Percentiles rank a stretch among this genome's conserved stretches.
phyloP scores from a whole-genome alignment of 768 basidiomycete species.

The Trametes sanguinea region DNA sequence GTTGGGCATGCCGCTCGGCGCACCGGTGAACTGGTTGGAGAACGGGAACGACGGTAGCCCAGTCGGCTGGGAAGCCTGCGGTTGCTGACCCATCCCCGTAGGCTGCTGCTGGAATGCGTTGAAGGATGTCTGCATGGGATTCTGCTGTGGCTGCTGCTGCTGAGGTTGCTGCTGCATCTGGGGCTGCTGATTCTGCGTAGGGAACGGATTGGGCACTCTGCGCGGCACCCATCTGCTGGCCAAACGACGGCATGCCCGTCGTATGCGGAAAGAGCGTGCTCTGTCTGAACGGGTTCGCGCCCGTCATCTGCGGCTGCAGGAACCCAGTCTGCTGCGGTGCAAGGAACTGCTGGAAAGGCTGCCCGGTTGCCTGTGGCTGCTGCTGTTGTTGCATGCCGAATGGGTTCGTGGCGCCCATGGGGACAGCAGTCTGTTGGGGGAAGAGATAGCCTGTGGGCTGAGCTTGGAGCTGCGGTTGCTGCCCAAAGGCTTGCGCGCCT shows the following conservation, averaged over 20 bases:
- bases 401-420: constrained; percentile 43
- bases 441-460: constrained; percentile 55
- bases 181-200: constrained; percentile 23
- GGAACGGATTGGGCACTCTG: constrained; percentile 28
- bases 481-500: constrained; percentile 58
- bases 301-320: constrained; percentile 50
- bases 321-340: constrained; percentile 53
- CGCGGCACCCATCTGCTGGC: constrained; percentile 2
- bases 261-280: constrained; percentile 45
- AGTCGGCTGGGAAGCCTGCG: constrained; percentile 11
- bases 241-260: constrained; percentile 29
- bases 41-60: constrained; percentile 19
- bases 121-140: constrained; percentile 65
- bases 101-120: constrained; percentile 22
- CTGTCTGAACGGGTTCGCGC: constrained; percentile 56
- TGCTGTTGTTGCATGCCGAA: constrained; percentile 44
- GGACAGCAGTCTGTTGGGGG: constrained; percentile 47
- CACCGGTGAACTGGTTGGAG: constrained; percentile 13
- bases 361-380: constrained; percentile 27
- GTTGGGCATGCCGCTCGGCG: constrained; percentile 11
- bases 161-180: constrained; percentile 69
- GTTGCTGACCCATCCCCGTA: neutral
- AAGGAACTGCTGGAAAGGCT: constrained; percentile 49
- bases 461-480: constrained; percentile 46
- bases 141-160: constrained; percentile 31